Base-by-base conservation (phyloP, 257 asterid genomes). In the Pogostemon cablin region DNA sequence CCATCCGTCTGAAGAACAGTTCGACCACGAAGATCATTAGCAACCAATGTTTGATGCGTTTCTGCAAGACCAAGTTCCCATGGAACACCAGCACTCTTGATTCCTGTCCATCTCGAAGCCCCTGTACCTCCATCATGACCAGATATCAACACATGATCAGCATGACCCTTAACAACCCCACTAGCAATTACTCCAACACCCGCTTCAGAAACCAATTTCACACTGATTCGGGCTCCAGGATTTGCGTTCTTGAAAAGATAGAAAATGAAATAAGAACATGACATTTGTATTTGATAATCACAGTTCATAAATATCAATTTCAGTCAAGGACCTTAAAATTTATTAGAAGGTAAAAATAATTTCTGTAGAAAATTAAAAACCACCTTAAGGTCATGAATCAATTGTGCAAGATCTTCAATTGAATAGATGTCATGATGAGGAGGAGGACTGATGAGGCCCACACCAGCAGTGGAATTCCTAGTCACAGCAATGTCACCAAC, bases 51-150 rank as follows among this genome's bases (percentile, higher is more conserved):
- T 78, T 95, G 99, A 77, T 95, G 99, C 11, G 99, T 95, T 83
- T 95, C 99, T 11, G 98, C 98, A 34, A 95, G 91, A 75, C 99
- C 99, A 76, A 95, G 98, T 79, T 95, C 99, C 99, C 99, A 95
- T 7, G 99, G 99, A 57, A 95, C 88, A 76, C 99, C 99, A 9
- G 99, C 99, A 76, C 88, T 91, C 83, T 95, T 95, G 79, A 95
- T 95, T 50, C 99, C 98, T 55, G 99, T 91, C 99, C 99, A 95
- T 81, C 98, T 78, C 59, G 98, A 86, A 61, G 99, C 99, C 41
- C 99, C 99, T 1, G 99, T 95, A 57, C 99, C 99, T 74, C 99
- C 99, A 80, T 95, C 99, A 60, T 95, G 99, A 78, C 99, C 98
- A 9, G 99, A 95, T 79, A 95, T 91, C 84, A 95, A 79, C 71